A percentile compares a stretch with the other conserved stretches of the same genome.
phyloP scores from a whole-genome alignment of 2,329 filamentous ascomycete species.

The Trichophyton rubrum region DNA sequence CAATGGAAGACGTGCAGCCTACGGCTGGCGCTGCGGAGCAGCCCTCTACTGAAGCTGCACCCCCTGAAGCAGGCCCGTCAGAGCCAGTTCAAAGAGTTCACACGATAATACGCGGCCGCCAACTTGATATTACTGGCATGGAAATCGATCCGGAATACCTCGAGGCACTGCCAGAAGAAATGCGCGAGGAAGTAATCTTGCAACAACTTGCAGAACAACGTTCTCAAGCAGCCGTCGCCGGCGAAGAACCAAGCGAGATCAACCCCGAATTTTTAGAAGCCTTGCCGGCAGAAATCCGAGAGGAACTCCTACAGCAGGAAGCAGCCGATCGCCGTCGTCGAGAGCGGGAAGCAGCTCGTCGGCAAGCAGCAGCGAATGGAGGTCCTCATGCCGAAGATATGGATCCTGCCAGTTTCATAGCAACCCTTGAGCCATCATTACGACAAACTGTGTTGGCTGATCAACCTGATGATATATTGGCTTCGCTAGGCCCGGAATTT shows the following conservation, averaged over 20 bases:
- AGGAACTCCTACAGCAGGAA: conserved; percentile 85
- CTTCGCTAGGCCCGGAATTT: conserved; percentile 71
- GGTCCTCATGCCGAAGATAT: conserved; percentile 60
- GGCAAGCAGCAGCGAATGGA: conserved; percentile 45
- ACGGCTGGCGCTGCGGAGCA: conserved; percentile 27
- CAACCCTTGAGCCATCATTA: conserved; percentile 73
- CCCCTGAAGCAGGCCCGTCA: conserved; percentile 35
- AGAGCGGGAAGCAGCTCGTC: conserved; percentile 67
- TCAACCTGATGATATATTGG: conserved; percentile 77
- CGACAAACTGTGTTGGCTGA: conserved; percentile 82
- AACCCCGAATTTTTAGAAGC: conserved; percentile 91
- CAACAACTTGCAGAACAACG: conserved; percentile 74
- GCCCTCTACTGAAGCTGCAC: conserved; percentile 23
- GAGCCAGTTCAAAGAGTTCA: conserved; percentile 51
- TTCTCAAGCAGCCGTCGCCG: conserved; percentile 57
- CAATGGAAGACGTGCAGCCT: conserved; percentile 68
- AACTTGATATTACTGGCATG: conserved; percentile 85
- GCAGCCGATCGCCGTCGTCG: conserved; percentile 75
- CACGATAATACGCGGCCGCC: conserved; percentile 72
- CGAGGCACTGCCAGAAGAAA: conserved; percentile 91
- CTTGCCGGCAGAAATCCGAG: conserved; percentile 74
- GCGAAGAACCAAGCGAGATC: conserved; percentile 54
- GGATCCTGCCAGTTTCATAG: conserved; percentile 83
- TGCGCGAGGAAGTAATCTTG: conserved; percentile 90
- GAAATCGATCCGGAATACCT: conserved; percentile 93